These are phyloP conservation scores for Knufia petricola DNA, from an alignment of 2,329 filamentous ascomycete species.

Conservation along the genomic window DNA sequence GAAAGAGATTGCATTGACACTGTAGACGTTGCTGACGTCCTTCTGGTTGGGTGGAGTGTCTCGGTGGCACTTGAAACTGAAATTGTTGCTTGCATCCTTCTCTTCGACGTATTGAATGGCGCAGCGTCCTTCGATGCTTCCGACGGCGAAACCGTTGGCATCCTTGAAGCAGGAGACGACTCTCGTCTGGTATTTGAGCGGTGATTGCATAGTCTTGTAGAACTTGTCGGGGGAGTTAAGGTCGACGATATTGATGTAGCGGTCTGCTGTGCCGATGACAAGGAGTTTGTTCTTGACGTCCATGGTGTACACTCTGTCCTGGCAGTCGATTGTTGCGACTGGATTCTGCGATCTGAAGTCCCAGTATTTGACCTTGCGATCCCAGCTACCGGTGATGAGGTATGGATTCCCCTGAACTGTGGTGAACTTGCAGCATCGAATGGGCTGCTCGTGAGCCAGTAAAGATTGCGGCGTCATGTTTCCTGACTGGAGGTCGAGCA, in stretches of 20 bases:
- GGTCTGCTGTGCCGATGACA: slow-evolving; percentile 85
- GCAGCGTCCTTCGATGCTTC: slow-evolving; percentile 92
- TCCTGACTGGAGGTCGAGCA: slow-evolving; percentile 68
- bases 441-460: slow-evolving; percentile 66
- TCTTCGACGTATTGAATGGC: slow-evolving; percentile 98
- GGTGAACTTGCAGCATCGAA: slow-evolving; percentile 70
- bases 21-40: slow-evolving; percentile 79
- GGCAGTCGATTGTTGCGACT: slow-evolving; percentile 38
- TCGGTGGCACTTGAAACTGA: slow-evolving; percentile 98
- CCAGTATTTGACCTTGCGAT: slow-evolving; percentile 50
- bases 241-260: slow-evolving; percentile 93
- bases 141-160: slow-evolving; percentile 83
- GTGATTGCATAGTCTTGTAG: slow-evolving; percentile 93
- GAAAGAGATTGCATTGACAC: slow-evolving; percentile 96
- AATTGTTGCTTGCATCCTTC: slow-evolving; percentile 83
- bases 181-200: slow-evolving; percentile 95
- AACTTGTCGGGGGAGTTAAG: slow-evolving; percentile 78
- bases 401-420: slow-evolving; percentile 63
- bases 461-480: slow-evolving; percentile 46
- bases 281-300: slow-evolving; percentile 81
- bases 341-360: slow-evolving; percentile 42
- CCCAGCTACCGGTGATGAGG: slow-evolving; percentile 72
- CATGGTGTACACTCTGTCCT: slow-evolving; percentile 66
- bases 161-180: slow-evolving; percentile 93
- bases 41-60: slow-evolving; percentile 52